Evolutionary conservation across 495 filamentous ascomycete genomes (phyloP), one percentile per base, ranked within the genome.

Genomic region (Penicillium turbatum): DNA sequence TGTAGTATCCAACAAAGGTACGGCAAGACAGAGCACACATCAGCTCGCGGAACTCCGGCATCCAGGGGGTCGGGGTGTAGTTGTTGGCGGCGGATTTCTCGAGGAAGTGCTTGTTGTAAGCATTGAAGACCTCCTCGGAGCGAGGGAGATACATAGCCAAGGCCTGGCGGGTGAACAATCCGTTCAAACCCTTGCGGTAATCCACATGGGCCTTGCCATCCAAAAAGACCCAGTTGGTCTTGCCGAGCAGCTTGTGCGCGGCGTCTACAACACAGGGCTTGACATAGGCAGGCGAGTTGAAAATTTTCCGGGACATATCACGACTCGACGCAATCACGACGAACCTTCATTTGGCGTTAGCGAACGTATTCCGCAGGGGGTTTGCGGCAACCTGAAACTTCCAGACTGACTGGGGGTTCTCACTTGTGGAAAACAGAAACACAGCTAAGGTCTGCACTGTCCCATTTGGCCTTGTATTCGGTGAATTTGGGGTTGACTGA

Each of bases 351-450:
- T 11, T 12, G 37, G 13, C 12, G 15, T 54, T 61, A 62, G 64
- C 51, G 29, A 47, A 40, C 29, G 17, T 36, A 44, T 35, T 12
- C 21, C 21, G 21, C 16, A 4, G 36, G 31, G 35, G 17, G 44
- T 9, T 24, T 8, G 12, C 16, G 19, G 16, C n/a, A 9, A 39
- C 17, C 8, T 16, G 16, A 35, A 38, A 27, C 10, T 21, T 43
- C 35, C 45, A 15, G 37, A 12, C 35, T 16, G 26, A 26, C n/a
- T 40, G 29, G 48, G 49, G 15, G n/a, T 44, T 64, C 89, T 63
- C 82, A 96, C 92, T 98, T 98, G 82, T 98, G 93, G 77, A 98
- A 98, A 55, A 98, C 91, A 11, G 90, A 96, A 53, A 98, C 92
- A 72, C 93, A 98, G 75, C 92, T 96, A 62, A 98, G 78, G 11